Evolutionary conservation across 2,329 filamentous ascomycete species (phyloP), one percentile per base, ranked within the genome.

Genomic region (Chrysoporthe puriensis): DNA sequence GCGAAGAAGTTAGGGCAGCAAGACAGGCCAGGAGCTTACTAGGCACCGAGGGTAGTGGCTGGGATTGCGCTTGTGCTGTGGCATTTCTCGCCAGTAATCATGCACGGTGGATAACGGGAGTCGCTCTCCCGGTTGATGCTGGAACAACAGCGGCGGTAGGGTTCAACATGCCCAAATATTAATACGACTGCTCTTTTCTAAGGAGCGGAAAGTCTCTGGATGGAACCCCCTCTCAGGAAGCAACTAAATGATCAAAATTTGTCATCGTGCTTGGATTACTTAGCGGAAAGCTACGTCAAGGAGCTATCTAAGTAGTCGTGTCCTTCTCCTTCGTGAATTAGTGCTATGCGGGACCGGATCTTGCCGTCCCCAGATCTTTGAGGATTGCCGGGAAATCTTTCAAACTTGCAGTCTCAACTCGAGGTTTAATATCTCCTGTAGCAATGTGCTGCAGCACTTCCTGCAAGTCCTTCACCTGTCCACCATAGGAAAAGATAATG

Each of bases 51-150:
- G 81, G 81, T 0, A 83, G 76, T 48, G 81, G 74, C 0, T 83
- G 81, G 81, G 81, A 83, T 66, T 77, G 75, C 36, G 81, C 79
- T 5, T 76, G 73, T 6, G 78, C 80, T 0, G 77, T 82, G 32
- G 71, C 75, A 0, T 83, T 83, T 56, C 70, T 83, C 1, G 77
- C 77, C 0, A 75, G 79, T 9, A 76, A 79, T 3, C 77, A 83
- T 40, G 77, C 81, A 4, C 71, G 81, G 11, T 83, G 80, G 81
- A 80, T 83, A 9, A 83, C 80, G 0, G 80, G 81, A 0, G 76
- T 74, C 0, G 73, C 80, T 9, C 66, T 83, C 16, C 77, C 80
- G 1, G 79, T 82, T 0, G 81, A 82, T 71, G 81, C 80, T 4
- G 81, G 80, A 0, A 74, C 77, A 2, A 83, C 80, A 13, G 77